Conservation (phyloP, 371 early-diverging fungal genomes). For the Syncephalis fuscata region DNA sequence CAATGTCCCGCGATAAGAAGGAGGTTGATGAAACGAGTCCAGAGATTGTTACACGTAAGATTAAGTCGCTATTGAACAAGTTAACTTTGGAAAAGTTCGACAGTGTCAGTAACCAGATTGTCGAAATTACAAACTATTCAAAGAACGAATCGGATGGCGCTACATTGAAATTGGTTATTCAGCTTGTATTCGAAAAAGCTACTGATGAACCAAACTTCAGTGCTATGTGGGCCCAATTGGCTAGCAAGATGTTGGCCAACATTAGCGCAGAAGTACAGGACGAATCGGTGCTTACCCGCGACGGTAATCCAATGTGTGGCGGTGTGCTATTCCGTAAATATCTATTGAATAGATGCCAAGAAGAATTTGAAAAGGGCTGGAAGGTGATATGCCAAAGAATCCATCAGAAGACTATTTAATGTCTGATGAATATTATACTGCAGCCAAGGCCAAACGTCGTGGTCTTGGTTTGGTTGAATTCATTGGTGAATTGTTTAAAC, state of each 20-base stretch:
- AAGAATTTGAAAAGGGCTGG: conserved; percentile 77
- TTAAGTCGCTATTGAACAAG: conserved; percentile 84
- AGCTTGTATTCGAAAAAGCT: conserved; percentile 84
- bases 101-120: conserved; percentile 61
- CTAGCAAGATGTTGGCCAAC: conserved; percentile 43
- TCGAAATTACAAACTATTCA: conserved; percentile 54
- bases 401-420: conserved; percentile 28
- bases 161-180: conserved; percentile 61
- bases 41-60: conserved; percentile 56
- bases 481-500: conserved; percentile 90
- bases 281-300: conserved; percentile 22
- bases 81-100: conserved; percentile 90
- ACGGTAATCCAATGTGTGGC: conserved; percentile 34
- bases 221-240: conserved; percentile 77
- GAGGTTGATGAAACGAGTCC: conserved; percentile 5
- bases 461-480: conserved; percentile 85
- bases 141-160: conserved; percentile 44
- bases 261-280: conserved; percentile 35
- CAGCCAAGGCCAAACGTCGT: conserved; percentile 83
- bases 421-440: conserved; percentile 66
- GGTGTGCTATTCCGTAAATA: conserved; percentile 74
- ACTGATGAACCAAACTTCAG: conserved; percentile 84
- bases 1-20: conserved; percentile 16
- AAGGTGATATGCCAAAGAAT: conserved; percentile 32
- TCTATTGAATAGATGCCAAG: conserved; percentile 80